phyloP scores from a whole-genome alignment of 1,284 basidiomycete genomes.

The Cutaneotrichosporon spelunceum region DNA sequence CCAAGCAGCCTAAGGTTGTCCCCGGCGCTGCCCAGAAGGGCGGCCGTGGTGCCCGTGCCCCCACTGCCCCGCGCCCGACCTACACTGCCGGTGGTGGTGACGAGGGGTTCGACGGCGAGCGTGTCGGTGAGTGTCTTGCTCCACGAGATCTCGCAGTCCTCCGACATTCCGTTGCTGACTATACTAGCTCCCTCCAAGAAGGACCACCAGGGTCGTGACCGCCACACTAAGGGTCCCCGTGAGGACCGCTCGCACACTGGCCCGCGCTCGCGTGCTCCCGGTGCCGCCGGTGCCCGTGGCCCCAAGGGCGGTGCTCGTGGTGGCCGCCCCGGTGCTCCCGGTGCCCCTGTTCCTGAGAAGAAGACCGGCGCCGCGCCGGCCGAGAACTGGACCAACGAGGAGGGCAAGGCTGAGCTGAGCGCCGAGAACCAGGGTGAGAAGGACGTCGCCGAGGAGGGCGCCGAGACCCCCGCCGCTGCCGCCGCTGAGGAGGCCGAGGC shows the following conservation, averaged over 20 bases:
- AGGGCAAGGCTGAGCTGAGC: constrained; percentile 70
- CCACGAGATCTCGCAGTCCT: background rate
- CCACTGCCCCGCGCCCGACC: constrained; percentile 41
- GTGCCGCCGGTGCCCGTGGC: constrained; percentile 39
- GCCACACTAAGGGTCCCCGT: constrained; percentile 49
- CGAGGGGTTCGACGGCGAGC: constrained; percentile 50
- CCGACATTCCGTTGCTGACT: background rate
- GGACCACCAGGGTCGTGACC: constrained; percentile 39
- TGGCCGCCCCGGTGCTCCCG: constrained; percentile 24
- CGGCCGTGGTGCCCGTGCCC: constrained; percentile 34
- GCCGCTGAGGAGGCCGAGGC: constrained; percentile 63
- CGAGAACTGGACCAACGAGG: constrained; percentile 86
- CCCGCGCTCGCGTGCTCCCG: constrained; percentile 36
- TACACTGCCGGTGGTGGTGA: constrained; percentile 32
- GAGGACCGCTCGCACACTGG: constrained; percentile 35
- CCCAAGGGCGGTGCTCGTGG: constrained; percentile 36
- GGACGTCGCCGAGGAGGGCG: constrained; percentile 35
- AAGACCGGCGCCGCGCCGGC: constrained; percentile 61
- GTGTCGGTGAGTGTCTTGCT: constrained; percentile 42
- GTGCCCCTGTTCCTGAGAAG: constrained; percentile 68
- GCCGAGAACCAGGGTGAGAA: constrained; percentile 56
- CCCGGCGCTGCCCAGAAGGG: constrained; percentile 37
- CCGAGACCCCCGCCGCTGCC: constrained; percentile 41
- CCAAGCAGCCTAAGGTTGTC: constrained; percentile 33
- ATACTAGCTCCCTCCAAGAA: constrained; percentile 33